Percentiles rank a stretch among this genome's conserved stretches.
Evolutionary conservation across 2,329 filamentous ascomycete species (phyloP).

Genomic region (Phaeosphaeriaceae sp.): DNA sequence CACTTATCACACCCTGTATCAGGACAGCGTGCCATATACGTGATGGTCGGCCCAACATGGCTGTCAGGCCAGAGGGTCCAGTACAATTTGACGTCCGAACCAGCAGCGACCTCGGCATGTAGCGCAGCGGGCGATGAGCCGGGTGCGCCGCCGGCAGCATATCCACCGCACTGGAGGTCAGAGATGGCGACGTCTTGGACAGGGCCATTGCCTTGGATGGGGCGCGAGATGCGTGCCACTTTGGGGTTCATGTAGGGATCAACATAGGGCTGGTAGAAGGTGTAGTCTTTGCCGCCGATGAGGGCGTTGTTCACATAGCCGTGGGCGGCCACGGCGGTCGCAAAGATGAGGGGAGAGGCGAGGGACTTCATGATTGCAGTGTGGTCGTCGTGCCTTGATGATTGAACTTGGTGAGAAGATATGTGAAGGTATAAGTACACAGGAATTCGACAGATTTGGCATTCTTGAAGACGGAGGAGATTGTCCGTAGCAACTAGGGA

Average conservation of each 20-base stretch:
- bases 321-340: constrained; percentile 40
- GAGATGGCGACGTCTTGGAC: constrained; percentile 60
- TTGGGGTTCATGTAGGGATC: constrained; percentile 42
- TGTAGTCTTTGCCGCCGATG: constrained; percentile 40
- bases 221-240: constrained; percentile 63
- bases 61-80: constrained; percentile 62
- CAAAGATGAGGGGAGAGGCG: constrained; percentile 34
- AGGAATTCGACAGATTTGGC: constrained; percentile 2
- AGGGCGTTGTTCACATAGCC: constrained; percentile 47
- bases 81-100: constrained; percentile 59
- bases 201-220: constrained; percentile 65
- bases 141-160: constrained; percentile 55
- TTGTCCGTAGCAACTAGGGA: not conserved
- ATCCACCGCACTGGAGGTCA: constrained; percentile 65
- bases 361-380: constrained; percentile 42
- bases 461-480: not conserved
- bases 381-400: not conserved
- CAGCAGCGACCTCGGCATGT: constrained; percentile 61
- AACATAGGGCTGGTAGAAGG: constrained; percentile 45
- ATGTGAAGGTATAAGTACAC: constrained; percentile 5
- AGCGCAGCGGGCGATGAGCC: constrained; percentile 63
- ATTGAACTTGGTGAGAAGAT: constrained; percentile 10
- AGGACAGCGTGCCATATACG: constrained; percentile 67
- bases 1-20: constrained; percentile 59
- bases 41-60: constrained; percentile 63